phyloP scores from a whole-genome alignment of 1,139 yeast species.

The Suhomyces ambrosiae region DNA sequence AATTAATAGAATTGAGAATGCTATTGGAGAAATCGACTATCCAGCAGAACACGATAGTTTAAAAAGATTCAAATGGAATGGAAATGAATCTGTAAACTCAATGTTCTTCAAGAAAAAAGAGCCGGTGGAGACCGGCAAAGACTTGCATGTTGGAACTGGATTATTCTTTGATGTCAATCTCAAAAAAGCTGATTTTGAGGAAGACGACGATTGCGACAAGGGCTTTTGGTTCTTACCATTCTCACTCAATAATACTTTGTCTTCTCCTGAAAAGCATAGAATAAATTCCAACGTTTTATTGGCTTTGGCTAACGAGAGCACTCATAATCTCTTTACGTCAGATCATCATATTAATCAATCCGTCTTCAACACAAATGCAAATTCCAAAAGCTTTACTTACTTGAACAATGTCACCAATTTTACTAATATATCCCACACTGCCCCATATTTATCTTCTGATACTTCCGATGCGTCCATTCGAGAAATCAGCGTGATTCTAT shows the following conservation, averaged over 20 bases:
- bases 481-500: neutral
- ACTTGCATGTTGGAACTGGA: constrained; percentile 26
- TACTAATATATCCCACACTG: neutral
- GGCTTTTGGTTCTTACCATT: constrained; percentile 9
- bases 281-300: constrained; percentile 1
- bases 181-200: constrained; percentile 3
- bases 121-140: constrained; percentile 3
- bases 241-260: neutral
- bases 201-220: constrained; percentile 3
- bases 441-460: neutral
- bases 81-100: constrained; percentile 17
- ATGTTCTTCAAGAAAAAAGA: constrained; percentile 7
- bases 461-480: constrained; percentile 1
- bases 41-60: no score
- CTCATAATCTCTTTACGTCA: constrained; percentile 5
- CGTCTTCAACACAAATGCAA: neutral
- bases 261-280: neutral
- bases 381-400: neutral
- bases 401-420: neutral
- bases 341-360: neutral
- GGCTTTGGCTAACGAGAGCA: neutral
- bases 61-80: no score
- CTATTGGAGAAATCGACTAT: neutral
- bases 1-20: neutral
- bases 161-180: constrained; percentile 24